A percentile compares a stretch with the other conserved stretches of the same genome.
phyloP scores from a whole-genome alignment of 768 basidiomycete genomes.

The Tremella fuciformis region DNA sequence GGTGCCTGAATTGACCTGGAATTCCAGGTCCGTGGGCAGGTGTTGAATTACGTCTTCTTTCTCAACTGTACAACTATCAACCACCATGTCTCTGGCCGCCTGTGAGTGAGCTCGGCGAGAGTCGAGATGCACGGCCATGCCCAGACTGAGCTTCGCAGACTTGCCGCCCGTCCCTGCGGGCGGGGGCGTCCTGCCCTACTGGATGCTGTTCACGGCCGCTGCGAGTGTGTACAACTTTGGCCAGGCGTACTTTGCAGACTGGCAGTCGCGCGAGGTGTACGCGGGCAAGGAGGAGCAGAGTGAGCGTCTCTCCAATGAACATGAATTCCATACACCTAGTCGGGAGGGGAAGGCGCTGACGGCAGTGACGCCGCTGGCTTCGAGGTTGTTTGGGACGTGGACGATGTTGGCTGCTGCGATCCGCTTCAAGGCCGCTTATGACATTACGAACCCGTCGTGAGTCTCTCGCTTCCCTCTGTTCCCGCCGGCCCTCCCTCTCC shows the following conservation, averaged over 20 bases:
- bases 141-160: neutral
- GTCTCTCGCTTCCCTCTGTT: slow-evolving; percentile 38
- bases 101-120: too few relatives aligned
- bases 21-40: too few relatives aligned
- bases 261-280: slow-evolving; percentile 76
- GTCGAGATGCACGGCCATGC: too few relatives aligned
- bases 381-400: slow-evolving; percentile 88
- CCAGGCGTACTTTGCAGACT: slow-evolving; percentile 76
- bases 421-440: slow-evolving; percentile 81
- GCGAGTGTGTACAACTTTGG: slow-evolving; percentile 77
- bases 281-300: slow-evolving; percentile 54
- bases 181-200: slow-evolving; percentile 72
- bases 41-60: too few relatives aligned
- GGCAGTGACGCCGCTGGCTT: slow-evolving; percentile 79
- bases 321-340: too few relatives aligned
- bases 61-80: too few relatives aligned
- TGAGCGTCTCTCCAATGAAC: too few relatives aligned
- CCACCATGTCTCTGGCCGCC: too few relatives aligned
- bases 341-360: neutral
- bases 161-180: slow-evolving; percentile 52
- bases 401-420: slow-evolving; percentile 80
- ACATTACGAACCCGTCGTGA: slow-evolving; percentile 77
- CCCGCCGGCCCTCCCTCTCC: slow-evolving; percentile 4
- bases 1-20: too few relatives aligned
- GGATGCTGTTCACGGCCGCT: slow-evolving; percentile 77